Conservation (phyloP, 1,139 yeast genomes). For the Yamadazyma buinensis region DNA sequence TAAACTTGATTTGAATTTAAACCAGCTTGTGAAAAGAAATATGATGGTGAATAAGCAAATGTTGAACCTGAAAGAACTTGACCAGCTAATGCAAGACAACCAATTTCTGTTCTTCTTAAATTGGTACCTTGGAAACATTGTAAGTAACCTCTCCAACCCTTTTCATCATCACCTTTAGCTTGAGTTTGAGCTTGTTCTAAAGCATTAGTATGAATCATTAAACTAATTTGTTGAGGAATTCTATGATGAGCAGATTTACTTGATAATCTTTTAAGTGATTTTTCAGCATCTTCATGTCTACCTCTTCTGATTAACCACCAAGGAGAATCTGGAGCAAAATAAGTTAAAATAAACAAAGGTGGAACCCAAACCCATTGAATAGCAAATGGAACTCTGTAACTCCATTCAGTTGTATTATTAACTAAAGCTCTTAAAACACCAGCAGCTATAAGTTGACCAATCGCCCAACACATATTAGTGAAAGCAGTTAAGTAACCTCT, state of each 20-base stretch:
- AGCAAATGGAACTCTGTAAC: slow-evolving; percentile 24
- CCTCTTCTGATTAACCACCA: slow-evolving; percentile 26
- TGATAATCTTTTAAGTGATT: slow-evolving; percentile 17
- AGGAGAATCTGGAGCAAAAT: slow-evolving; percentile 25
- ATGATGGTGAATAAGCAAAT: slow-evolving; percentile 20
- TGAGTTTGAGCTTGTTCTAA: slow-evolving; percentile 21
- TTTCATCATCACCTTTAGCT: slow-evolving; percentile 13
- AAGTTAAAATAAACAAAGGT: slow-evolving; percentile 20
- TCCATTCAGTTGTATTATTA: slow-evolving; percentile 18
- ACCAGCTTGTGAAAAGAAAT: slow-evolving; percentile 21
- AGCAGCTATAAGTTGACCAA: slow-evolving; percentile 27
- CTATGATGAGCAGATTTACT: slow-evolving; percentile 16
- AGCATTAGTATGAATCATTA: slow-evolving; percentile 23
- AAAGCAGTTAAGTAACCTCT: slow-evolving; percentile 23
- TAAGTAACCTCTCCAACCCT: slow-evolving; percentile 18
- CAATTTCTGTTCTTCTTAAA: slow-evolving; percentile 23
- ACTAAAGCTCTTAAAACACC: slow-evolving; percentile 24
- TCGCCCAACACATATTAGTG: slow-evolving; percentile 29
- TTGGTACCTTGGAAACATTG: slow-evolving; percentile 24
- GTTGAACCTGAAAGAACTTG: slow-evolving; percentile 20
- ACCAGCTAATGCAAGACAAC: slow-evolving; percentile 21
- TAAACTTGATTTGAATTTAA: slow-evolving; percentile 15
- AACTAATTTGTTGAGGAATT: slow-evolving; percentile 18
- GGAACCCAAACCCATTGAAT: slow-evolving; percentile 27
- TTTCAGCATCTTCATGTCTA: slow-evolving; percentile 19